phyloP scores from a whole-genome alignment of 495 filamentous ascomycete genomes.

The Daldinia caldariorum region DNA sequence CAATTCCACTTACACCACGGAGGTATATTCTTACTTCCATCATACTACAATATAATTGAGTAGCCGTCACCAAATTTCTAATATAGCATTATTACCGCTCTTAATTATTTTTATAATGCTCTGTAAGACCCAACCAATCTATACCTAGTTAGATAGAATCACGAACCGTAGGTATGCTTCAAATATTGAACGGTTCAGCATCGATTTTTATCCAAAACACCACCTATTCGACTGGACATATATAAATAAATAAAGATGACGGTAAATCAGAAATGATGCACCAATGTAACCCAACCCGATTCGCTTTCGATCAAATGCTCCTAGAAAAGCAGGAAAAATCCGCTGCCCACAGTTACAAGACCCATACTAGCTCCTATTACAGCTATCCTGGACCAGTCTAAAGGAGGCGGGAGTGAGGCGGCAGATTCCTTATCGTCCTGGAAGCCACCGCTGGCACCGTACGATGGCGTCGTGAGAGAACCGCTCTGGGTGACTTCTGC shows the following conservation, averaged over 20 bases:
- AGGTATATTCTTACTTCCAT: no score
- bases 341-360: slow-evolving; percentile 55
- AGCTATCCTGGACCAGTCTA: slow-evolving; percentile 48
- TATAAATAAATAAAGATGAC: not conserved
- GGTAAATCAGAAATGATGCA: slow-evolving; percentile 26
- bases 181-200: not conserved
- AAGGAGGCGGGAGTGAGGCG: slow-evolving; percentile 45
- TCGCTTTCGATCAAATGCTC: slow-evolving; percentile 20
- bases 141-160: slow-evolving; percentile 8
- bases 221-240: not conserved
- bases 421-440: slow-evolving; percentile 45
- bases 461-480: slow-evolving; percentile 48
- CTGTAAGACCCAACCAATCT: slow-evolving; percentile 11
- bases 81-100: not conserved
- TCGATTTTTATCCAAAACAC: not conserved
- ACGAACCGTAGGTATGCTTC: not conserved
- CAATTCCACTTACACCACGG: no score
- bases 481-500: slow-evolving; percentile 46
- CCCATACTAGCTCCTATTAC: slow-evolving; percentile 51
- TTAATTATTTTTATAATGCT: slow-evolving; percentile 15
- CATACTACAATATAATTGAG: no score
- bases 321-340: slow-evolving; percentile 50
- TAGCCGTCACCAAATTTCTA: not conserved
- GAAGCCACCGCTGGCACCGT: slow-evolving; percentile 54
- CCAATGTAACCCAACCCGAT: slow-evolving; percentile 14